Conservation (phyloP, 352 stramenopile species). For the Blastocystis sp. region DNA sequence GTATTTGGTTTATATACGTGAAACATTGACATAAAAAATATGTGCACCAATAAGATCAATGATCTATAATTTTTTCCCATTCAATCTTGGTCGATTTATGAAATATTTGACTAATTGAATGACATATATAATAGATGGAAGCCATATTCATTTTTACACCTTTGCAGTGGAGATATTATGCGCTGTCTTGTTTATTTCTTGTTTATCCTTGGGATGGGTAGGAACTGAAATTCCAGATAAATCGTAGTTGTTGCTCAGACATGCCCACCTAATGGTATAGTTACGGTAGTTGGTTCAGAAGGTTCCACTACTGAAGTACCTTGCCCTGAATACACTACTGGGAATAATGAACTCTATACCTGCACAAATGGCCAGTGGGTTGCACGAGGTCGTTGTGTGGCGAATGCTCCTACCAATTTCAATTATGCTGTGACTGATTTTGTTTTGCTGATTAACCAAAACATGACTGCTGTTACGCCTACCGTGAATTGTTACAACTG, state of each 20-base stretch:
- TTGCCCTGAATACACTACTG: neutral
- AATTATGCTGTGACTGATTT: neutral
- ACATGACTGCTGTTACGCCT: neutral
- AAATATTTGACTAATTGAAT: neutral
- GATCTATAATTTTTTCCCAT: neutral
- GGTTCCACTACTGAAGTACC: neutral
- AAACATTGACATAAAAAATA: neutral
- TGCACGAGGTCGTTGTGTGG: neutral
- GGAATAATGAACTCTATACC: neutral
- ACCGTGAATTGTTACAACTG: constrained; percentile 7
- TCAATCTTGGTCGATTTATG: neutral
- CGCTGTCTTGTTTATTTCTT: neutral
- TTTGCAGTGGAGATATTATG: neutral
- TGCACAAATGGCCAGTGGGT: neutral
- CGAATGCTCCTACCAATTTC: neutral
- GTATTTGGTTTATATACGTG: neutral
- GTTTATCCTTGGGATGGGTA: neutral
- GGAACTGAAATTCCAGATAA: neutral
- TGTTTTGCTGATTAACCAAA: neutral
- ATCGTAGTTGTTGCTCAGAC: neutral
- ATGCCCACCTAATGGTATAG: neutral
- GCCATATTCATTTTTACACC: neutral
- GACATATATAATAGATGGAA: neutral
- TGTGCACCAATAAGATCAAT: neutral
- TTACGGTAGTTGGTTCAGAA: neutral